Evolutionary conservation across 2,329 filamentous ascomycete species (phyloP).

Genomic region (Kalmusia sp.): DNA sequence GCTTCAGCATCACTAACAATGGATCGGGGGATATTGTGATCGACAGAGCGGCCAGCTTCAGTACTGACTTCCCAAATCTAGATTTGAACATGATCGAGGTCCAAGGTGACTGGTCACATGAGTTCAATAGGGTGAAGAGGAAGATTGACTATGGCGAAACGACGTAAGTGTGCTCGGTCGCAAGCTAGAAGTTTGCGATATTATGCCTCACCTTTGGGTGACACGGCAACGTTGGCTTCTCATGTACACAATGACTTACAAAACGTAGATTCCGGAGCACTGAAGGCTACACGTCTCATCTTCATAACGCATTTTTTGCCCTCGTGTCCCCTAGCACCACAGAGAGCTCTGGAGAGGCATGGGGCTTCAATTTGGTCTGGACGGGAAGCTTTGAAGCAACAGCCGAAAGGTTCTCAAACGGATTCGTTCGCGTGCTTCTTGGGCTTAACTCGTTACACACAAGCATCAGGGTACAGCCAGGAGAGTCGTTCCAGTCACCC

Average conservation of each 20-base stretch:
- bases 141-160: constrained; percentile 63
- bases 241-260: neutral
- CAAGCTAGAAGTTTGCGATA: too few relatives aligned
- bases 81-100: constrained; percentile 69
- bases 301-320: constrained; percentile 70
- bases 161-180: too few relatives aligned
- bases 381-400: constrained; percentile 68
- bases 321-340: constrained; percentile 64
- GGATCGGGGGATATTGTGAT: constrained; percentile 61
- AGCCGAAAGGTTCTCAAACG: constrained; percentile 69
- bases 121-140: constrained; percentile 62
- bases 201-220: too few relatives aligned
- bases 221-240: too few relatives aligned
- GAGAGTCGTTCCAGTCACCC: constrained; percentile 65
- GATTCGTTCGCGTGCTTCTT: constrained; percentile 65
- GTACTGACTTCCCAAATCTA: constrained; percentile 65
- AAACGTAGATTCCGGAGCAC: constrained; percentile 64
- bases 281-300: constrained; percentile 68
- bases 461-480: constrained; percentile 63
- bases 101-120: constrained; percentile 68
- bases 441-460: constrained; percentile 68
- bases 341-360: constrained; percentile 67
- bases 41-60: constrained; percentile 66
- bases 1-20: constrained; percentile 67
- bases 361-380: constrained; percentile 71